phyloP scores from a whole-genome alignment of 2,329 filamentous ascomycete species.

The Sclerotinia subarctica region DNA sequence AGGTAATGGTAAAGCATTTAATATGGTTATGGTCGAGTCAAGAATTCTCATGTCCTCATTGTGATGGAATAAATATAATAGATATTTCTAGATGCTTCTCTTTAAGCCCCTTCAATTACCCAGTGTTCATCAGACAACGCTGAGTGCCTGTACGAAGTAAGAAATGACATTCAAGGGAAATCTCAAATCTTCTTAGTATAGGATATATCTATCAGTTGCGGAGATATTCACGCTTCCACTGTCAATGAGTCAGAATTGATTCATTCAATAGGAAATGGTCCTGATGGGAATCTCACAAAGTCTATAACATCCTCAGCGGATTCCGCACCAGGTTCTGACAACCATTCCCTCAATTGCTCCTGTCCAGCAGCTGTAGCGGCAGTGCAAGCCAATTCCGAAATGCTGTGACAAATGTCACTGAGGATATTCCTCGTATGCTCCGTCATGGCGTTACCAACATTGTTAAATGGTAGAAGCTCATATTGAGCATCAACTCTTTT shows the following conservation, averaged over 20 bases:
- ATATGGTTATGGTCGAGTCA: neutral
- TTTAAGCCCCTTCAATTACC: neutral
- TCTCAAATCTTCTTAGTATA: neutral
- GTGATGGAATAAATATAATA: neutral
- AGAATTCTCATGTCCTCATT: neutral
- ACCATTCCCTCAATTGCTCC: constrained; percentile 28
- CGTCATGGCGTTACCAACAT: constrained; percentile 30
- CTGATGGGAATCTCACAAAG: constrained; percentile 25
- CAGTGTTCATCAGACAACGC: too few species aligned
- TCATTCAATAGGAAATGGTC: neutral
- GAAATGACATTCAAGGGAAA: too few species aligned
- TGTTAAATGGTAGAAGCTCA: constrained; percentile 36
- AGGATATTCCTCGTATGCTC: constrained; percentile 38
- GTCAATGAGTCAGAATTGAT: neutral
- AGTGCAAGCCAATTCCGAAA: constrained; percentile 32
- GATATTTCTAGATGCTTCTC: neutral
- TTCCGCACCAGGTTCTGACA: constrained; percentile 27
- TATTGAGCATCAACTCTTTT: constrained; percentile 20
- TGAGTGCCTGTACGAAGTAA: too few species aligned
- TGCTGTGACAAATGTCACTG: constrained; percentile 34
- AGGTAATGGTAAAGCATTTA: neutral
- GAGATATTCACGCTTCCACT: constrained; percentile 21
- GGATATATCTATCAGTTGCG: constrained; percentile 22
- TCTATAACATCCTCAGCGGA: constrained; percentile 32
- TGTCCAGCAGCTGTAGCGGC: constrained; percentile 32